phyloP scores from a whole-genome alignment of 352 stramenopile species.

The Globisporangium splendens region DNA sequence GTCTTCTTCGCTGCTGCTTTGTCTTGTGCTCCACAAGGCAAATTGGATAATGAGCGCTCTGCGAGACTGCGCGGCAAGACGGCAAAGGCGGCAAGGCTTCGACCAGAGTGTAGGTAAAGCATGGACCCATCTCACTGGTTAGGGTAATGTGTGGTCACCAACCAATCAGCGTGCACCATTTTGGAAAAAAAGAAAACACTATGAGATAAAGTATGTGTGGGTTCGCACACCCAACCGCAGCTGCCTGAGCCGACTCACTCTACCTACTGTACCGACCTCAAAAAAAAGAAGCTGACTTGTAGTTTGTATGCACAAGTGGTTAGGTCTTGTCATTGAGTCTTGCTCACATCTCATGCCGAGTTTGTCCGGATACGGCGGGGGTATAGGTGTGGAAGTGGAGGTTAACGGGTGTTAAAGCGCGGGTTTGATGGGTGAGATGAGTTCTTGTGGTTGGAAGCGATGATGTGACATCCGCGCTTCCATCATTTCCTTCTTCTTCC shows the following conservation, averaged over 20 bases:
- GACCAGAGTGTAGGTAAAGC: too few species aligned
- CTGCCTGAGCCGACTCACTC: background rate
- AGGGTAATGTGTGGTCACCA: too few species aligned
- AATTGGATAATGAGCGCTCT: slow-evolving; percentile 12
- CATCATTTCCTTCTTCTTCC: too few species aligned
- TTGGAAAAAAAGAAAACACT: slow-evolving; percentile 14
- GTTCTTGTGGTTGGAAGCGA: background rate
- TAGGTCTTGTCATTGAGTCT: background rate
- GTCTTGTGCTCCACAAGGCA: slow-evolving; percentile 10
- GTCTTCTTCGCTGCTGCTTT: background rate
- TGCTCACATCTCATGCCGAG: too few species aligned
- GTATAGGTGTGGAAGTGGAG: background rate
- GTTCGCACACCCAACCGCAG: background rate
- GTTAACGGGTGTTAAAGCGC: background rate
- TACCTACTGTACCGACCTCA: background rate
- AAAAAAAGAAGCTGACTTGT: slow-evolving; percentile 11
- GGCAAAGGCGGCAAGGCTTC: too few species aligned
- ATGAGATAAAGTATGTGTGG: slow-evolving; percentile 4
- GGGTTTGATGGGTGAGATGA: slow-evolving; percentile 2
- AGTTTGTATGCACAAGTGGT: slow-evolving; percentile 7
- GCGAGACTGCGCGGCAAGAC: background rate
- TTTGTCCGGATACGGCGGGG: too few species aligned
- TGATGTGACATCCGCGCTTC: too few species aligned
- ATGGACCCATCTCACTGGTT: too few species aligned
- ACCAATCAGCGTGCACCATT: background rate